These are phyloP conservation scores for Lentithecium fluviatile DNA, from an alignment of 495 filamentous ascomycete genomes.

Conservation along the genomic window DNA sequence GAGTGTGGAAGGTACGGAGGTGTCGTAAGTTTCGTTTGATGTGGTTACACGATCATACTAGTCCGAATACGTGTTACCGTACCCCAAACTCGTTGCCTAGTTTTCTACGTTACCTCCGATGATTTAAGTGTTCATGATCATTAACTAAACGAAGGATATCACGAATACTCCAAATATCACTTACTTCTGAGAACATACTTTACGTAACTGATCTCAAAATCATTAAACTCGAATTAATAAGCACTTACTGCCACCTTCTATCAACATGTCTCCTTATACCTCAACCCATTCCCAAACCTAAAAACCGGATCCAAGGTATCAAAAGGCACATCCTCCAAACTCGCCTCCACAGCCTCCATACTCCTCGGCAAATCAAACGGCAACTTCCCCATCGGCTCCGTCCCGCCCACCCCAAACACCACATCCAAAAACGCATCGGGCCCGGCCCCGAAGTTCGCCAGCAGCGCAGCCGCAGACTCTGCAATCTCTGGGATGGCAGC, in stretches of 20 bases:
- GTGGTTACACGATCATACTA: too few species aligned
- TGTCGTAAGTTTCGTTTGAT: too few species aligned
- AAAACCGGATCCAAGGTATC: constrained; percentile 21
- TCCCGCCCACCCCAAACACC: constrained; percentile 28
- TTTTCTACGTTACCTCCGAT: too few species aligned
- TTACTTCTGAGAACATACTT: too few species aligned
- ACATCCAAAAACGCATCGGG: constrained; percentile 41
- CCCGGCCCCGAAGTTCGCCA: constrained; percentile 40
- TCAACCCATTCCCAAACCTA: constrained; percentile 20
- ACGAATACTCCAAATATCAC: too few species aligned
- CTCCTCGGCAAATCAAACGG: constrained; percentile 18
- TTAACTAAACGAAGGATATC: too few species aligned
- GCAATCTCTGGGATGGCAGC: constrained; percentile 40
- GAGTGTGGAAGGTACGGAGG: too few species aligned
- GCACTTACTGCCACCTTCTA: not conserved
- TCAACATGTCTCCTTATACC: constrained; percentile 3
- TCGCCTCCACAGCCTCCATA: constrained; percentile 7
- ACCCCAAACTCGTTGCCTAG: too few species aligned
- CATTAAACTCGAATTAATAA: too few species aligned
- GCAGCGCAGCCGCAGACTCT: constrained; percentile 32
- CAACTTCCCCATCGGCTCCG: constrained; percentile 8
- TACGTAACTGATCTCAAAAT: too few species aligned
- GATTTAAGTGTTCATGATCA: too few species aligned
- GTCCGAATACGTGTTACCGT: too few species aligned
- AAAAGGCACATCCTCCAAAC: constrained; percentile 15